phyloP scores from a whole-genome alignment of 352 stramenopile genomes.

The Phytophthora megakarya region DNA sequence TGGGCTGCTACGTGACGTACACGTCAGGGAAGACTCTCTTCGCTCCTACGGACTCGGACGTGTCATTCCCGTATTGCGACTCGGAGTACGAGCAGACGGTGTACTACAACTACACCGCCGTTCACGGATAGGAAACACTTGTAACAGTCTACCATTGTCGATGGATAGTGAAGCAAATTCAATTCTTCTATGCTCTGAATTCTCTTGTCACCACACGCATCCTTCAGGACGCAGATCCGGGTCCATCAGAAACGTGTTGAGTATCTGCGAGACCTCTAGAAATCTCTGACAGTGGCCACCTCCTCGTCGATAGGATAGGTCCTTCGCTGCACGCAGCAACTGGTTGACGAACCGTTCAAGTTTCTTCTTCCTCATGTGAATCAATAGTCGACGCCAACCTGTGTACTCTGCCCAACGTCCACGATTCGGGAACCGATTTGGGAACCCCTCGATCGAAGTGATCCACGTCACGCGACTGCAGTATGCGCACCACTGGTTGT shows the following conservation, averaged over 20 bases:
- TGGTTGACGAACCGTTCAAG: constrained; percentile 54
- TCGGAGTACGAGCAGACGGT: constrained; percentile 42
- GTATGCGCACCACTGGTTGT: constrained; percentile 58
- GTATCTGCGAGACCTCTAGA: constrained; percentile 51
- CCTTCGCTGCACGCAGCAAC: constrained; percentile 46
- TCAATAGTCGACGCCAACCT: constrained; percentile 25
- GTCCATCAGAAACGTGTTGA: constrained; percentile 66
- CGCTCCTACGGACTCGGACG: constrained; percentile 33
- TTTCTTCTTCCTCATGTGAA: constrained; percentile 33
- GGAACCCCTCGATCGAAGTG: constrained; percentile 42
- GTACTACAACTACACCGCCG: constrained; percentile 52
- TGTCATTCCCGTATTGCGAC: constrained; percentile 55
- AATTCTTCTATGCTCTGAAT: background rate
- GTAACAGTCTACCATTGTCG: background rate
- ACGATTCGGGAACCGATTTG: constrained; percentile 42
- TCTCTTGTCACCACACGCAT: constrained; percentile 22
- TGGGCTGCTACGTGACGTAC: constrained; percentile 52
- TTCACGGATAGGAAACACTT: constrained; percentile 20
- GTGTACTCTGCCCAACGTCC: constrained; percentile 19
- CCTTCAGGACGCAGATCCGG: constrained; percentile 28
- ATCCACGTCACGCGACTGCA: constrained; percentile 56
- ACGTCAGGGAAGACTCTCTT: constrained; percentile 50
- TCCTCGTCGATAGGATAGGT: constrained; percentile 50
- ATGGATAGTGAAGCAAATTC: background rate
- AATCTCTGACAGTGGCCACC: constrained; percentile 54